Evolutionary conservation across 306 rosid genomes (phyloP).

Genomic region (Trifolium repens): DNA sequence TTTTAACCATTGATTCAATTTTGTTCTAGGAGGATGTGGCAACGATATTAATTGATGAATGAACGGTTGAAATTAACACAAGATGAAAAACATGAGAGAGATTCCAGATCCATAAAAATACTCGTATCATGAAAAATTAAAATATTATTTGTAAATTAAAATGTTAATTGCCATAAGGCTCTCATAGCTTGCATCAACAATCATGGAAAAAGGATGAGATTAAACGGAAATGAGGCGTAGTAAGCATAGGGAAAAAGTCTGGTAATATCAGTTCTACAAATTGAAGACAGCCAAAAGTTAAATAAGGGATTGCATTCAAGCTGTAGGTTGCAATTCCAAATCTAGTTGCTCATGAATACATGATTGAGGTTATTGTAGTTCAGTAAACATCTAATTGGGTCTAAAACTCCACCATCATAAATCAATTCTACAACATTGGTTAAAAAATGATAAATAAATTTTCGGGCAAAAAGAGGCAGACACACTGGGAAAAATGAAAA

Average conservation of each 20-base stretch:
- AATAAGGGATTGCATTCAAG: constrained; percentile 12
- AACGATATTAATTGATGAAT: no score
- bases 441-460: constrained; percentile 32
- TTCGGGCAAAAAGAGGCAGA: constrained; percentile 25
- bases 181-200: not conserved
- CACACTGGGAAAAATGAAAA: constrained; percentile 26
- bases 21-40: no score
- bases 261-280: not conserved
- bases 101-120: no score
- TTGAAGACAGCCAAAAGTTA: constrained; percentile 13
- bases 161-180: not conserved
- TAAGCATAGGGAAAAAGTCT: not conserved
- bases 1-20: no score
- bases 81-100: no score
- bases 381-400: constrained; percentile 9
- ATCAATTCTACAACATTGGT: constrained; percentile 42
- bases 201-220: not conserved
- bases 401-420: constrained; percentile 37
- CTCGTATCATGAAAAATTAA: no score
- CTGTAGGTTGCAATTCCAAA: constrained; percentile 17
- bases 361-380: constrained; percentile 22
- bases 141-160: no score
- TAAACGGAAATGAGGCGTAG: not conserved
- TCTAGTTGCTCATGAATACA: constrained; percentile 28
- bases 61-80: no score